Evolutionary conservation across 305 asterid genomes (phyloP), one percentile per base, ranked within the genome.

Genomic region (Plantago coronopus): DNA sequence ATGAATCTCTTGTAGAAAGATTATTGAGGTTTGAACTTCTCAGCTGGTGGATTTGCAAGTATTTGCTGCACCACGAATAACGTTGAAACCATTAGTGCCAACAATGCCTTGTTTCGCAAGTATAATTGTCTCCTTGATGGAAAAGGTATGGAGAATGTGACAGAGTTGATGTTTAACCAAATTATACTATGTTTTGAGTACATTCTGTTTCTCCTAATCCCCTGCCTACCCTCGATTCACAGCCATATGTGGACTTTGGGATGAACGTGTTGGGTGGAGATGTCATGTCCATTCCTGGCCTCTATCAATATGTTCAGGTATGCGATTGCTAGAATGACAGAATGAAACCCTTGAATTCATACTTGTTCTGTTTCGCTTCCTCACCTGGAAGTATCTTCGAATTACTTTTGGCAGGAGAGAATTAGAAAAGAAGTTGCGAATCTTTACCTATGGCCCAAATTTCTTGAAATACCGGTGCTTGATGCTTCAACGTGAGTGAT

Each of bases 201-300:
- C 51, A 3, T 37, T 59, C 42, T 21, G 17, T 62, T 68, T 58
- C 51, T 43, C 13, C 5, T 25, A 25, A 25, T 25, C 2, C 29
- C 29, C 29, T 9, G 38, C 7, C 38, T 31, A 31, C 38, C 38
- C 38, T 31, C 7, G 38, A 51, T 73, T 57, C 62, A 14, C 85
- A 89, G 97, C 97, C 97, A 27, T 37, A 72, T 48, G 59, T 89
- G n/a, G 96, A 90, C 74, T 90, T 90, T 14, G 97, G 97, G 43
- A 23, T 89, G 69, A 90, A 87, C 34, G 76, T 90, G 17, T 66
- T 87, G 72, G 96, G 97, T 17, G 95, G 87, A 5, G 97, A 90
- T 46, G 20, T 87, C 61, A 90, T 90, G 96, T 82, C 96, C 47
- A 50, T 90, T 68, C 97, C 96, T 42, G 95, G 90, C 70, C 83